These are phyloP conservation scores for Sanguinoderma infundibulare DNA, from an alignment of 1,284 basidiomycete species.

Conservation along the genomic window DNA sequence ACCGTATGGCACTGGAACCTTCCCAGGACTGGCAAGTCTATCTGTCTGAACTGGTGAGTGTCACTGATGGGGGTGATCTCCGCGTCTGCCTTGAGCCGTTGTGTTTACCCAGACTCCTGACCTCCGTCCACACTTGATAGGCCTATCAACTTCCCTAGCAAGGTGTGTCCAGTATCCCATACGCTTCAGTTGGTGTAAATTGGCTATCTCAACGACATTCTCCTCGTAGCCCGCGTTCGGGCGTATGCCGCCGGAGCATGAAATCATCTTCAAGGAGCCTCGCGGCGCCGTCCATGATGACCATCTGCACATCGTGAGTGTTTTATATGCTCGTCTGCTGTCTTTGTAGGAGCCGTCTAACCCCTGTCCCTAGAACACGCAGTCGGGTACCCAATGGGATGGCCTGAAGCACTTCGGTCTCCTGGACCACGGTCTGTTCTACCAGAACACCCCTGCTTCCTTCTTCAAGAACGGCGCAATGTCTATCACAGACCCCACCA, in stretches of 20 bases:
- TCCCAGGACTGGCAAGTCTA: conserved; percentile 54
- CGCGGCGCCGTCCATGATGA: conserved; percentile 55
- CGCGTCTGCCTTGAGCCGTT: background rate
- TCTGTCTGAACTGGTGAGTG: conserved; percentile 66
- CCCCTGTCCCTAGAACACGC: conserved; percentile 59
- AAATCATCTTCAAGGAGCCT: conserved; percentile 25
- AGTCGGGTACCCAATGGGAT: conserved; percentile 80
- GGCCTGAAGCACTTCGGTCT: conserved; percentile 68
- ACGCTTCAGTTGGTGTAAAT: background rate
- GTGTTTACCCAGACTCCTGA: background rate
- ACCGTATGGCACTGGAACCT: background rate
- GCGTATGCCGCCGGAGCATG: conserved; percentile 57
- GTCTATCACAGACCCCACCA: conserved; percentile 51
- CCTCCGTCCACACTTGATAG: conserved; percentile 36
- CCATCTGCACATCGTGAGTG: conserved; percentile 61
- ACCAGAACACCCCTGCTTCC: conserved; percentile 59
- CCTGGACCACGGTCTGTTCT: conserved; percentile 58
- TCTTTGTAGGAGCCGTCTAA: background rate
- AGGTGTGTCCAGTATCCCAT: conserved; percentile 43
- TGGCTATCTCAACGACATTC: background rate
- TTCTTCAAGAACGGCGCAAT: conserved; percentile 52
- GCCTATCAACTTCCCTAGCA: conserved; percentile 71
- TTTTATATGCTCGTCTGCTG: conserved; percentile 2
- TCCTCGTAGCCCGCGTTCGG: conserved; percentile 55
- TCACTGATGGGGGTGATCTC: background rate